Conservation (phyloP, 352 stramenopile species). For the Pythium brassicae region DNA sequence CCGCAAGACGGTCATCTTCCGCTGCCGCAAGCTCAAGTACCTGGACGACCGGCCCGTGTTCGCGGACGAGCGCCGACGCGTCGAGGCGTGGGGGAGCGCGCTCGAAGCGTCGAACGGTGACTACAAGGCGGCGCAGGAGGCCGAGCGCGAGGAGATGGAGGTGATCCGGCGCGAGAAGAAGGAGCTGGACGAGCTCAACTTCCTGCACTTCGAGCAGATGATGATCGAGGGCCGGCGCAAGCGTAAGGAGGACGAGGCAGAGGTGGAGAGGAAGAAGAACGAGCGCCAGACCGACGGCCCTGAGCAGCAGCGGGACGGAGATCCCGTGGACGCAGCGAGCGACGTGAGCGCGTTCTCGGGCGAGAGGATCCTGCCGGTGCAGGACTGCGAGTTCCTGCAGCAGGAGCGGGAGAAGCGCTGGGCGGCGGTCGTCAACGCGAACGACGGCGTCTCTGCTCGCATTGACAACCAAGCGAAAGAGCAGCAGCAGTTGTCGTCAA, state of each 20-base stretch:
- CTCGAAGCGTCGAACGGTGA: constrained; percentile 60
- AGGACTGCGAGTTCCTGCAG: constrained; percentile 61
- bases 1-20: constrained; percentile 74
- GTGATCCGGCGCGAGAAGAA: constrained; percentile 84
- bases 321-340: too few species aligned
- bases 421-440: constrained; percentile 52
- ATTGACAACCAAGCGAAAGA: constrained; percentile 4
- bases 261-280: neutral
- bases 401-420: constrained; percentile 61
- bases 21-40: constrained; percentile 76
- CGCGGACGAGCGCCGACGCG: constrained; percentile 79
- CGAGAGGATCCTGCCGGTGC: constrained; percentile 57
- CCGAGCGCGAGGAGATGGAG: constrained; percentile 83
- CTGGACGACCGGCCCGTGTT: constrained; percentile 84
- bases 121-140: constrained; percentile 78
- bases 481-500: neutral
- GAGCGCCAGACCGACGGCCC: constrained; percentile 11
- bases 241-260: constrained; percentile 43
- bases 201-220: constrained; percentile 85
- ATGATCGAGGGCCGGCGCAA: constrained; percentile 69
- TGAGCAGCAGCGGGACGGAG: constrained; percentile 14
- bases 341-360: constrained; percentile 68
- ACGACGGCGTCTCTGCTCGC: constrained; percentile 13
- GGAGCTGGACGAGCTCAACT: constrained; percentile 82
- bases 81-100: constrained; percentile 69